Evolutionary conservation across 441 rosid genomes (phyloP).

Genomic region (Erodium trifolium): DNA sequence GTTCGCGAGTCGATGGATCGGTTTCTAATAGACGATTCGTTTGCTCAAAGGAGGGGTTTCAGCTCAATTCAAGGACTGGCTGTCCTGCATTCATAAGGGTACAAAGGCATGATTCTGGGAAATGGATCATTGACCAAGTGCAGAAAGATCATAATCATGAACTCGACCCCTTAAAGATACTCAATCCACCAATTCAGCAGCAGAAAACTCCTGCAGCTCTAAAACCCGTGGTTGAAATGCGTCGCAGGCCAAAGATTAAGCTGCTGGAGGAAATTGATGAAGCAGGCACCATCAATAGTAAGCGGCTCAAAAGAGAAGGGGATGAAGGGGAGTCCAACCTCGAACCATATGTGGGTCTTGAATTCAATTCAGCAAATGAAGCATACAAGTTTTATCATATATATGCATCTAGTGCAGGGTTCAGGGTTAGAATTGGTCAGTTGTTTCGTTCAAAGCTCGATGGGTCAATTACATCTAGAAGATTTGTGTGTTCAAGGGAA

Average conservation of each 20-base stretch:
- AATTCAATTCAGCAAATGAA: conserved; percentile 59
- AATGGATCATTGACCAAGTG: conserved; percentile 78
- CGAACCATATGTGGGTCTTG: conserved; percentile 55
- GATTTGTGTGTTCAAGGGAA: conserved; percentile 91
- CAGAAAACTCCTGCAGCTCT: conserved; percentile 29
- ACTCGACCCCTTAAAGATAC: conserved; percentile 38
- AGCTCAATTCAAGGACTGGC: conserved; percentile 63
- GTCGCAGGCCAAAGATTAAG: conserved; percentile 43
- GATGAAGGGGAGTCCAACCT: conserved; percentile 32
- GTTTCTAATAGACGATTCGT: conserved; percentile 73
- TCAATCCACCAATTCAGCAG: conserved; percentile 21
- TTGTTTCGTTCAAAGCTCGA: conserved; percentile 75
- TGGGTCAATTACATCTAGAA: conserved; percentile 71
- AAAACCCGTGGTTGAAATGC: conserved; percentile 32
- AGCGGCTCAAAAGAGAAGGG: conserved; percentile 41
- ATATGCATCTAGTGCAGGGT: conserved; percentile 60
- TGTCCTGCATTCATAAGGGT: conserved; percentile 74
- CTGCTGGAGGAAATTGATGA: conserved; percentile 34
- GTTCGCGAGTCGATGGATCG: conserved; percentile 71
- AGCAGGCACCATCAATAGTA: conserved; percentile 38
- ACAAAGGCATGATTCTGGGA: conserved; percentile 59
- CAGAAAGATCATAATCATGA: conserved; percentile 78
- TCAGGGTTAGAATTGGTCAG: conserved; percentile 74
- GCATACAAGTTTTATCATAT: conserved; percentile 61
- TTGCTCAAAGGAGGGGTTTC: conserved; percentile 80